Evolutionary conservation across 1,139 yeast species (phyloP), one percentile per base, ranked within the genome.

Genomic region (Wickerhamomyces sp.): DNA sequence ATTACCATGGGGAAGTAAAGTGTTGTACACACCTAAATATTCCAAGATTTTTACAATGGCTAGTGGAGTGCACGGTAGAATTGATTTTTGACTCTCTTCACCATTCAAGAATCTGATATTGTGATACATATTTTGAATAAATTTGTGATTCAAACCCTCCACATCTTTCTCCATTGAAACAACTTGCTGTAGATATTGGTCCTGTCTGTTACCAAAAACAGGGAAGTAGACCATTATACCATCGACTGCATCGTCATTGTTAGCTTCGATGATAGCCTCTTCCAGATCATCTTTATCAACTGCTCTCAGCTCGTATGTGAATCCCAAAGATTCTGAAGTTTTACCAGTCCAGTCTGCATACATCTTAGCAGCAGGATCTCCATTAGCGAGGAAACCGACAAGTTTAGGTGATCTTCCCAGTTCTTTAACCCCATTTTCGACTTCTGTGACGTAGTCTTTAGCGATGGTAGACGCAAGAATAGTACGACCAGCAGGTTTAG

Each of bases 141-240:
- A 92, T 55, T 85, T 67, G 64, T 88, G 92, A 58, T 92, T 88
- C 54, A 92, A 70, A 2, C 98, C 98, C 64, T 92, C 98, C 19
- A 94, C 97, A 55, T 92, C 98, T 61, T 92, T 92, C 47, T 87
- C 90, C 25, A 83, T 52, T 6, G 64, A 68, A 12, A 92, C 89
- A 46, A 89, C 83, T 64, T 92, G 97, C 64, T 92, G 97, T 42
- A 92, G 65, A 60, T 94, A 92, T 62, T 86, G 96, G 60, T 92
- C 98, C 64, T 92, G 98, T 46, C 86, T 77, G 58, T 87, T 88
- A 3, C 96, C 96, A 64, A 88, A 92, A 4, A 92, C 97, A 1
- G 98, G 98, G 74, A 90, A 92, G 63, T 92, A 92, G n/a, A 92
- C 92, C 89, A 92, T 89, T 50, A 92, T 92, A 22, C 98, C 98